Evolutionary conservation across 2,329 filamentous ascomycete genomes (phyloP).

Genomic region (Meredithiella fracta): DNA sequence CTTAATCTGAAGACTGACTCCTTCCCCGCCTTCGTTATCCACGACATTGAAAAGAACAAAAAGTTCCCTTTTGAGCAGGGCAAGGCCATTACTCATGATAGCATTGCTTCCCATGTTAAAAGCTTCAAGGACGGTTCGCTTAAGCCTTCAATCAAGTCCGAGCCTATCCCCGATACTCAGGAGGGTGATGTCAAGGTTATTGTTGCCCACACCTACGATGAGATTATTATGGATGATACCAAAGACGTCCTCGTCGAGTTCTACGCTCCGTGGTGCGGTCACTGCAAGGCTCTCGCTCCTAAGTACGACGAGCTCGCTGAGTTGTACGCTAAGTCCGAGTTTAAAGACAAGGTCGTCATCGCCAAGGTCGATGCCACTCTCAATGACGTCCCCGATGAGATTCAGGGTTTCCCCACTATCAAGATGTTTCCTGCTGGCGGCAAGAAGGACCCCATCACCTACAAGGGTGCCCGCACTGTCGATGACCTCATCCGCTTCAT

Average conservation of each 20-base stretch:
- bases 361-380: conserved; percentile 93
- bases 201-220: conserved; percentile 85
- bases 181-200: conserved; percentile 76
- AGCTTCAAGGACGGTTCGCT: conserved; percentile 76
- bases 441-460: conserved; percentile 74
- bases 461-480: conserved; percentile 71
- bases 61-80: conserved; percentile 91
- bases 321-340: conserved; percentile 60
- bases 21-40: conserved; percentile 96
- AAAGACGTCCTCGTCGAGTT: conserved; percentile 98
- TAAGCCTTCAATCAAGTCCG: conserved; percentile 94
- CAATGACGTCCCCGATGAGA: conserved; percentile 95
- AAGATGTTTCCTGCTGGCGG: conserved; percentile 87
- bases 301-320: conserved; percentile 86
- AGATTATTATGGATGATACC: conserved; percentile 76
- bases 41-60: conserved; percentile 85
- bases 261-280: conserved; percentile 98
- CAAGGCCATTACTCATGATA: conserved; percentile 54
- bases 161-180: conserved; percentile 86
- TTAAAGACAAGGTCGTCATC: conserved; percentile 71
- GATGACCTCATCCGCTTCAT: conserved; percentile 88
- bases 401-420: conserved; percentile 97
- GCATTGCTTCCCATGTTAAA: conserved; percentile 68
- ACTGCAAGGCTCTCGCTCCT: conserved; percentile 96
- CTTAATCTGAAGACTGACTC: conserved; percentile 90